Evolutionary conservation across 108 stramenopile genomes (phyloP), one percentile per base, ranked within the genome.

Genomic region (Licmophora abbreviata): DNA sequence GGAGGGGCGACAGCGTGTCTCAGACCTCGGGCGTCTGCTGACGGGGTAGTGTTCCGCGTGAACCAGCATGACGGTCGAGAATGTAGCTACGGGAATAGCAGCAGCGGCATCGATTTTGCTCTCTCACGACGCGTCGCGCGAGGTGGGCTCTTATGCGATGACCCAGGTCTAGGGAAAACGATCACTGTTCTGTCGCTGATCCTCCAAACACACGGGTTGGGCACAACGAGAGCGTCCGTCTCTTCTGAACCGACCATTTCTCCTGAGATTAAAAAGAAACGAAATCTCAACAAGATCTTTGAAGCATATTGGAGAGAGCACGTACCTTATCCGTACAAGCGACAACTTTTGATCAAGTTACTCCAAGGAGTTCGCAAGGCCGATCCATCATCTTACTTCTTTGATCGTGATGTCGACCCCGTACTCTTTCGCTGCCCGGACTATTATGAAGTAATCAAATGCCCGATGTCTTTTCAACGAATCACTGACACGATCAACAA

Each of bases 81-180:
- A 9, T 35, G 12, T 12, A 12, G 10, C 34, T 12, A 35, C 12
- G 12, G 12, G 10, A 35, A 35, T 12, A 35, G 20, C 5, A 40
- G 20, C 2, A 40, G 20, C 3, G 49, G 56, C 9, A 33, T 36
- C 26, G 44, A 53, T 27, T 15, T 40, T 40, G 14, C 21, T 30
- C 24, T 37, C 44, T 70, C 24, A 17, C 37, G 51, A 41, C 51
- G 32, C 20, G 29, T 61, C 8, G 66, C 74, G 18, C 41, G 69
- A 45, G 74, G 74, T 18, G 74, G 74, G 28, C 52, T 69, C 28
- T 44, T 74, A 33, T 85, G 81, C 33, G 91, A 92, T 54, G 91
- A 88, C 51, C 91, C 91, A 20, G 74, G 74, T 12, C 63, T 81
- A 12, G 66, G 91, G 3, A 92, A 92, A 51, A 87, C 90, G 15